Conservation (phyloP, 257 asterid species). For the Linaria vulgaris region DNA sequence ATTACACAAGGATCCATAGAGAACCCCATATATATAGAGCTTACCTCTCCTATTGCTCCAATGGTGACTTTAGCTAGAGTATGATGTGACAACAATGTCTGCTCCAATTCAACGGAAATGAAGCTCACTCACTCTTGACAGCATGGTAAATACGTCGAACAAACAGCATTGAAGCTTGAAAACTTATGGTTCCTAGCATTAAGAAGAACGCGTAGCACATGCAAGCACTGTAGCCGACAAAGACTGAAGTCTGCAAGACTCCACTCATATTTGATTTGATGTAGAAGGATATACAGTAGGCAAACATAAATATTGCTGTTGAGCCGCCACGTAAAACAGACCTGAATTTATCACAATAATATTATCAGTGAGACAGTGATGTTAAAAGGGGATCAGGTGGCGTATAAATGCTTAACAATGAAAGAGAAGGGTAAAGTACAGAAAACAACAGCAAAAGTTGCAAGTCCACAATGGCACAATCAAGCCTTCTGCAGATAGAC, state of each 20-base stretch:
- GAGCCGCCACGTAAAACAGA: constrained; percentile 82
- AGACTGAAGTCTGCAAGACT: constrained; percentile 53
- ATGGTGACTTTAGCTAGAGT: neutral
- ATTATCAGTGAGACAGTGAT: neutral
- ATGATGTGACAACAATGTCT: neutral
- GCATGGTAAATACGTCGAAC: constrained; percentile 57
- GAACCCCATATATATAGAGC: constrained; percentile 6
- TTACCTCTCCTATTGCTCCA: neutral
- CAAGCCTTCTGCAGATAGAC: neutral
- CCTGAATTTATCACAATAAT: constrained; percentile 44
- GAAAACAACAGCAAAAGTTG: neutral
- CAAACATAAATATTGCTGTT: constrained; percentile 65
- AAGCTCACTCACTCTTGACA: constrained; percentile 67
- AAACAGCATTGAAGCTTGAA: constrained; percentile 57
- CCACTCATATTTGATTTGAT: constrained; percentile 70
- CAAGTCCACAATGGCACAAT: neutral
- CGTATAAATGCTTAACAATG: neutral
- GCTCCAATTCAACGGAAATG: too few species aligned
- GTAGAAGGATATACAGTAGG: constrained; percentile 57
- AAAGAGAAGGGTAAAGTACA: neutral
- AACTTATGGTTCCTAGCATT: constrained; percentile 68
- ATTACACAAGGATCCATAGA: neutral
- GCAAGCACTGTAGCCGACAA: constrained; percentile 68
- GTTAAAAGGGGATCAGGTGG: neutral
- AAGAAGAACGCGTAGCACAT: constrained; percentile 76